These are phyloP conservation scores for Neurospora hispaniola DNA, from an alignment of 495 filamentous ascomycete species.

Conservation along the genomic window DNA sequence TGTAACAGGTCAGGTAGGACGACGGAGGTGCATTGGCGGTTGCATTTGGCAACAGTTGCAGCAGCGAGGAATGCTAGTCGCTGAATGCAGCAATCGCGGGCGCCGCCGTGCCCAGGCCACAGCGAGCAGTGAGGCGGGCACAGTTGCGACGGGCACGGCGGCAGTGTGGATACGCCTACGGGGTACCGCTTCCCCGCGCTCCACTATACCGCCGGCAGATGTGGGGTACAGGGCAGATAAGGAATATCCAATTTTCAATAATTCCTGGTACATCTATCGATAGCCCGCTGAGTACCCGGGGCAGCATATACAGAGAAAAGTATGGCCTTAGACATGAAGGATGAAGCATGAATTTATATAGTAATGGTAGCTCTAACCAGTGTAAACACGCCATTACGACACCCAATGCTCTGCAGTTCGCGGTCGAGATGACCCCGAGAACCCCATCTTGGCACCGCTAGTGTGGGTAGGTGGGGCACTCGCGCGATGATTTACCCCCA, in stretches of 20 bases:
- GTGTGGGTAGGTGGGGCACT: neutral
- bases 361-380: neutral
- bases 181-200: neutral
- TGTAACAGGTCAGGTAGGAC: neutral
- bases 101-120: neutral
- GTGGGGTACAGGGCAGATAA: neutral
- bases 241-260: neutral
- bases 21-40: neutral
- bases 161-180: neutral
- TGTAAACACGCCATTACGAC: neutral
- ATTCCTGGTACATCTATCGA: neutral
- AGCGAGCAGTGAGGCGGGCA: neutral
- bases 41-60: neutral
- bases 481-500: neutral
- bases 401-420: neutral
- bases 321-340: neutral
- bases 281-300: neutral
- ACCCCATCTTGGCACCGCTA: neutral
- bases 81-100: neutral
- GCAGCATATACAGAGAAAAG: neutral
- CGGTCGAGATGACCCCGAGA: neutral
- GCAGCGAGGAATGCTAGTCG: neutral
- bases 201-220: neutral
- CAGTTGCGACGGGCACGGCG: neutral
- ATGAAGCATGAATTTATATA: neutral